A percentile compares a stretch with the other conserved stretches of the same genome.
Evolutionary conservation across 768 basidiomycete genomes (phyloP).

Genomic region (Serendipita indica): DNA sequence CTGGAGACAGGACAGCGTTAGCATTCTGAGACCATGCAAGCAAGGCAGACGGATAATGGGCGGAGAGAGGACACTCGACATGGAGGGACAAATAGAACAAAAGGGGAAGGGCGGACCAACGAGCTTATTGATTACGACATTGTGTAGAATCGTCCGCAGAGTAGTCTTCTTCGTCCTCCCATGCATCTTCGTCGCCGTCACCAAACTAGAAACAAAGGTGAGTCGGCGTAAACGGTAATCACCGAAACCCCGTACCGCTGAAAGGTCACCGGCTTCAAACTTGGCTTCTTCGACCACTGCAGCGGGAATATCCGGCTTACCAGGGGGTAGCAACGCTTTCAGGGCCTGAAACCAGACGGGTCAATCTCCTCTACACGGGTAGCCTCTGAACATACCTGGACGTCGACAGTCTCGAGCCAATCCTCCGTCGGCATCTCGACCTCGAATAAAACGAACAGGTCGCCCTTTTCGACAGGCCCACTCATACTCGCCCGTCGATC

Average conservation of each 20-base stretch:
- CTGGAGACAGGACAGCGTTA: neutral
- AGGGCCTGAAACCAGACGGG: too few relatives aligned
- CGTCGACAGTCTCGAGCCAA: constrained; percentile 59
- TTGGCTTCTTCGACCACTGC: constrained; percentile 52
- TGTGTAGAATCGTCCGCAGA: constrained; percentile 23
- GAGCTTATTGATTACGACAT: constrained; percentile 9
- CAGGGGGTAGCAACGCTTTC: constrained; percentile 54
- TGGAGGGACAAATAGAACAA: neutral
- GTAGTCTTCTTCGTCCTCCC: constrained; percentile 56
- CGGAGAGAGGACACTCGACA: too few relatives aligned
- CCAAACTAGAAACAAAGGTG: constrained; percentile 57
- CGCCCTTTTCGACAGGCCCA: constrained; percentile 68
- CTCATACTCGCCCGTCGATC: constrained; percentile 70
- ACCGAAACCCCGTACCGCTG: constrained; percentile 72
- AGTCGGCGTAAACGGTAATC: constrained; percentile 66
- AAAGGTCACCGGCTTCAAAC: constrained; percentile 64
- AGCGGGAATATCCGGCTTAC: constrained; percentile 53
- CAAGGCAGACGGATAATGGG: too few relatives aligned
- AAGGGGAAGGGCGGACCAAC: neutral
- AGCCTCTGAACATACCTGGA: constrained; percentile 29
- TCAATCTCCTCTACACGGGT: too few relatives aligned
- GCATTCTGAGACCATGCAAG: too few relatives aligned
- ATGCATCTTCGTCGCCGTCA: constrained; percentile 45
- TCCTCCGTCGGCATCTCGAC: constrained; percentile 76
- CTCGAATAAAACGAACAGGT: constrained; percentile 67